Conservation (phyloP, 176 grass and related monocot genomes). For the Ensete ventricosum region DNA sequence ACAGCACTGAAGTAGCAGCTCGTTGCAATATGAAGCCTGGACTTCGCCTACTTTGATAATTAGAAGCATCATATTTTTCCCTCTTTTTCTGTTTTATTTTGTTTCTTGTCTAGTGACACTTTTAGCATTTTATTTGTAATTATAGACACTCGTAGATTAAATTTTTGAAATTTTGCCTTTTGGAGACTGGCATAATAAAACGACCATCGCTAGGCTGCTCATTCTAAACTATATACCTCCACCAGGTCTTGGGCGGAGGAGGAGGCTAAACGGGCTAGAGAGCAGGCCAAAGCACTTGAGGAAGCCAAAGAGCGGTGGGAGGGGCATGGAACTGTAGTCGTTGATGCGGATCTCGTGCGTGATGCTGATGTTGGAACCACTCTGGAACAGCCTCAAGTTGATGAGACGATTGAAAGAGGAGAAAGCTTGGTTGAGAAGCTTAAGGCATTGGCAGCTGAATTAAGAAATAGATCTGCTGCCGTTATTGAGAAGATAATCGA, state of each 20-base stretch:
- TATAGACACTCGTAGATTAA: no score
- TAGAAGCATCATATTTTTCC: no score
- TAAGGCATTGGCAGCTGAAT: constrained; percentile 33
- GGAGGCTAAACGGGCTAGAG: constrained; percentile 79
- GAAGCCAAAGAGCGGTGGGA: constrained; percentile 71
- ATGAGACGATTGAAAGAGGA: constrained; percentile 35
- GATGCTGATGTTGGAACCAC: constrained; percentile 44
- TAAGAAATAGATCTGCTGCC: constrained; percentile 34
- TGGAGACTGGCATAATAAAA: no score
- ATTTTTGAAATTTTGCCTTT: no score
- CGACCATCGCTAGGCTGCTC: no score
- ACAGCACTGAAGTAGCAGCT: no score
- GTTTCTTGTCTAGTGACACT: no score
- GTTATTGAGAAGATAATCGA: constrained; percentile 51
- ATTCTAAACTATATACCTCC: constrained; percentile 1
- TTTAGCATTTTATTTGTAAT: no score
- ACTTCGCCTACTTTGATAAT: no score
- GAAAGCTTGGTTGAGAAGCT: constrained; percentile 55
- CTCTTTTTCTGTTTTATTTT: no score
- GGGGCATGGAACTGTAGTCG: constrained; percentile 57
- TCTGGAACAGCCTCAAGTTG: constrained; percentile 43
- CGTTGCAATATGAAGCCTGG: no score
- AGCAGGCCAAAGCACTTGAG: constrained; percentile 68
- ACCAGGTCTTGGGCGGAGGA: constrained; percentile 90
- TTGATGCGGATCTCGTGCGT: constrained; percentile 48